Percentiles rank a stretch among this genome's conserved stretches.
These are phyloP conservation scores for Fusarium domesticum DNA, from an alignment of 2,329 filamentous ascomycete genomes.

Conservation along the genomic window DNA sequence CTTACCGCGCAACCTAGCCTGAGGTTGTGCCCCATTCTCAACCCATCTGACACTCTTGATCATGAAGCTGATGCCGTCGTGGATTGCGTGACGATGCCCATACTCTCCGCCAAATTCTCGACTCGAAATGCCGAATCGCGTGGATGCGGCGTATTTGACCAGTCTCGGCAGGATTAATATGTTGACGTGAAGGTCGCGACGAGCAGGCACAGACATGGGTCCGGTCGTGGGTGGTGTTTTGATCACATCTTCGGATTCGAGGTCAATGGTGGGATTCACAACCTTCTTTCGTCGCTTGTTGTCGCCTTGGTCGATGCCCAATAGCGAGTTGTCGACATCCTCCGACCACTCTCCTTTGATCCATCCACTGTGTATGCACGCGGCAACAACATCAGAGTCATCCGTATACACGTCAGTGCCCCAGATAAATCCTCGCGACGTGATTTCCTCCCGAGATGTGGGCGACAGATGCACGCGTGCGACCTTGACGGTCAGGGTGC, in stretches of 20 bases:
- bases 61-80: constrained; percentile 89
- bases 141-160: constrained; percentile 70
- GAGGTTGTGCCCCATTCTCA: constrained; percentile 64
- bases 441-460: constrained; percentile 76
- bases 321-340: constrained; percentile 67
- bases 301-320: constrained; percentile 51
- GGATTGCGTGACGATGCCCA: constrained; percentile 45
- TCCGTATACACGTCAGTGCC: constrained; percentile 94
- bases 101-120: constrained; percentile 67
- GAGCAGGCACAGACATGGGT: constrained; percentile 61
- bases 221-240: constrained; percentile 55
- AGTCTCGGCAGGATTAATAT: constrained; percentile 78
- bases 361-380: constrained; percentile 91
- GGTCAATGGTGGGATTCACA: constrained; percentile 30
- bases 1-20: constrained; percentile 55
- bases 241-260: constrained; percentile 44
- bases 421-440: constrained; percentile 77
- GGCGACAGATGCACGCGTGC: constrained; percentile 72
- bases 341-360: constrained; percentile 84
- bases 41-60: constrained; percentile 82
- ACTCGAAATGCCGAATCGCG: constrained; percentile 77
- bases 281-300: constrained; percentile 36
- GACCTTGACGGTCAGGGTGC: constrained; percentile 84
- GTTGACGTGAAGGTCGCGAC: constrained; percentile 83
- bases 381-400: constrained; percentile 89